These are phyloP conservation scores for Diacronema lutheri DNA, from an alignment of 78 protist species.

Conservation along the genomic window DNA sequence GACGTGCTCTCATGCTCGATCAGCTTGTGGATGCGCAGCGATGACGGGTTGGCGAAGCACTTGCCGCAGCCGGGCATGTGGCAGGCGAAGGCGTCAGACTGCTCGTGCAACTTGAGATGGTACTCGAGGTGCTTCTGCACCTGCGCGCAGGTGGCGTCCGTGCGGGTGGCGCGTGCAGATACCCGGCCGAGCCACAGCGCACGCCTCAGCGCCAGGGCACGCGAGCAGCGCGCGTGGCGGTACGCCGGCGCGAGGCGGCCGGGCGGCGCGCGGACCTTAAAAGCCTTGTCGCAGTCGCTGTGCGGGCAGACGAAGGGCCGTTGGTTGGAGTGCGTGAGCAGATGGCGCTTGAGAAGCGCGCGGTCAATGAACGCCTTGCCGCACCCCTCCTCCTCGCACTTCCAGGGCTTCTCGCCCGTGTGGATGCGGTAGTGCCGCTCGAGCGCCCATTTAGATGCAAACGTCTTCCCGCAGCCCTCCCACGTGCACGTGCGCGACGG, in stretches of 20 bases:
- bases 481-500: background rate
- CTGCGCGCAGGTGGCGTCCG: background rate
- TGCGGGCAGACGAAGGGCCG: background rate
- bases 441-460: background rate
- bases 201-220: too few relatives aligned
- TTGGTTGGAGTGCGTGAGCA: background rate
- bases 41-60: background rate
- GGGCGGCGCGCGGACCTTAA: background rate
- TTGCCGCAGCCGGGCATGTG: background rate
- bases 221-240: too few relatives aligned
- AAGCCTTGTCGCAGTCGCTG: background rate
- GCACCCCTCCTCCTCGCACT: background rate
- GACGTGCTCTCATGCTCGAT: background rate
- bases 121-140: conserved; percentile 14
- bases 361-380: conserved; percentile 18
- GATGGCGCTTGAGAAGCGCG: background rate
- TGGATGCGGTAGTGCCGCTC: conserved; percentile 16
- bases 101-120: background rate
- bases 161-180: background rate
- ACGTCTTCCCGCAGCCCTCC: background rate
- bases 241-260: background rate
- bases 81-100: conserved; percentile 3
- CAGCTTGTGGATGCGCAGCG: conserved; percentile 8
- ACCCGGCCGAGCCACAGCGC: too few relatives aligned
- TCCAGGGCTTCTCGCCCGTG: conserved; percentile 19